Evolutionary conservation across 306 rosid species (phyloP).

Genomic region (Lathyrus sativus): DNA sequence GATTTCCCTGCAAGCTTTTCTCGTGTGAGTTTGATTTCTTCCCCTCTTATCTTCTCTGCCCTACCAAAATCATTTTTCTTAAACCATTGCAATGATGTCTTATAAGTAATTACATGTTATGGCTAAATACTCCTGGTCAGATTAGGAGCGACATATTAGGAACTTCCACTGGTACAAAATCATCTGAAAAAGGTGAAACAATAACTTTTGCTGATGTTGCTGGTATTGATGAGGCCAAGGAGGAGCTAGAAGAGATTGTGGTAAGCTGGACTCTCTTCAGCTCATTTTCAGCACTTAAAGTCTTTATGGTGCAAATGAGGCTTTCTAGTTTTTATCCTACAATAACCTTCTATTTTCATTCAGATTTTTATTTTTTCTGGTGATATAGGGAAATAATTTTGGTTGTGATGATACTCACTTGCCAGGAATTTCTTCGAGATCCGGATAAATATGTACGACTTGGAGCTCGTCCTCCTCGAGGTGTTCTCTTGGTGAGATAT

Average conservation of each 20-base stretch:
- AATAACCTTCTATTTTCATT: slow-evolving; percentile 13
- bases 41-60: slow-evolving; percentile 18
- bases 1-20: slow-evolving; percentile 83
- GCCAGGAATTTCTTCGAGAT: slow-evolving; percentile 95
- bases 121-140: slow-evolving; percentile 86
- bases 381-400: slow-evolving; percentile 34
- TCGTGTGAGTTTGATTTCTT: slow-evolving; percentile 55
- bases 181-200: slow-evolving; percentile 79
- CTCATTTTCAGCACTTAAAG: slow-evolving; percentile 23
- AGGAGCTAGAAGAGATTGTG: slow-evolving; percentile 99
- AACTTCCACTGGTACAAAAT: slow-evolving; percentile 68
- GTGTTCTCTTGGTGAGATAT: slow-evolving; percentile 94
- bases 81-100: slow-evolving; percentile 27
- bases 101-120: slow-evolving; percentile 48
- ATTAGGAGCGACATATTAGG: slow-evolving; percentile 88
- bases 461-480: slow-evolving; percentile 99
- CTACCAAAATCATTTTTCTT: slow-evolving; percentile 25
- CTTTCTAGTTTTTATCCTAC: slow-evolving; percentile 33
- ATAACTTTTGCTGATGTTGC: slow-evolving; percentile 96
- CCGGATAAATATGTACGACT: slow-evolving; percentile 86
- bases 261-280: slow-evolving; percentile 57
- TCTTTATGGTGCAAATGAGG: slow-evolving; percentile 38
- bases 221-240: slow-evolving; percentile 98
- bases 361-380: slow-evolving; percentile 5
- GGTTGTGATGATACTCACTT: slow-evolving; percentile 43